Evolutionary conservation across 768 basidiomycete genomes (phyloP).

Genomic region (Cubamyces sp.): DNA sequence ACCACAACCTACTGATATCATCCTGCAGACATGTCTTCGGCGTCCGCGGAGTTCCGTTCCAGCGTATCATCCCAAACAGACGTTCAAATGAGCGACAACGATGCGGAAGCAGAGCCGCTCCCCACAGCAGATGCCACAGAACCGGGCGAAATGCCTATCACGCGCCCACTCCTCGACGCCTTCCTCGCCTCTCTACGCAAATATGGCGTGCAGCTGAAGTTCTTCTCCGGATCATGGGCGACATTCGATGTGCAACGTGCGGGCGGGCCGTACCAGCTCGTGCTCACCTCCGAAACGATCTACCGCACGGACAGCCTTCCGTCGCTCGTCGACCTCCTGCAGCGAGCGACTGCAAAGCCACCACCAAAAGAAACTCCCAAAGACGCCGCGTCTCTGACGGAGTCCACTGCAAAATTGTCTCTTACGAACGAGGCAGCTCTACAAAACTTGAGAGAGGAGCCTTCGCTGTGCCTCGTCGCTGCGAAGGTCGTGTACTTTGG

Average conservation of each 20-base stretch:
- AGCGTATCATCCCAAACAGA: constrained; percentile 20
- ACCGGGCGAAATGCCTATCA: constrained; percentile 68
- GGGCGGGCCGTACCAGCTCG: constrained; percentile 60
- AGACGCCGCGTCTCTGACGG: background rate
- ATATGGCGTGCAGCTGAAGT: constrained; percentile 62
- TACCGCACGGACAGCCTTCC: constrained; percentile 71
- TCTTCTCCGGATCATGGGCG: constrained; percentile 86
- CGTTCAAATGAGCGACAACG: constrained; percentile 31
- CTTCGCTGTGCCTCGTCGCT: constrained; percentile 71
- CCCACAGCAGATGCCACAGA: constrained; percentile 38
- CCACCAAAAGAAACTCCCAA: background rate
- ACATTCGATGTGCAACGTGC: constrained; percentile 43
- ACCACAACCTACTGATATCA: background rate
- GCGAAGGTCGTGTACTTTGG: constrained; percentile 95
- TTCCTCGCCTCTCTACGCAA: constrained; percentile 63
- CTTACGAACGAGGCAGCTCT: constrained; percentile 6
- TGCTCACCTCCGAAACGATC: constrained; percentile 93
- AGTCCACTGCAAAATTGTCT: constrained; percentile 8
- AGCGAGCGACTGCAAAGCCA: constrained; percentile 37
- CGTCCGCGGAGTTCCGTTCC: constrained; percentile 53
- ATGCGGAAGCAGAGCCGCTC: constrained; percentile 30
- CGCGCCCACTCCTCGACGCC: constrained; percentile 60
- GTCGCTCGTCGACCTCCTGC: constrained; percentile 59
- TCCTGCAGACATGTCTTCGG: constrained; percentile 60
- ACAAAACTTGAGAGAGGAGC: background rate